Evolutionary conservation across 2,329 filamentous ascomycete genomes (phyloP).

Genomic region (Zymoseptoria pseudotritici): DNA sequence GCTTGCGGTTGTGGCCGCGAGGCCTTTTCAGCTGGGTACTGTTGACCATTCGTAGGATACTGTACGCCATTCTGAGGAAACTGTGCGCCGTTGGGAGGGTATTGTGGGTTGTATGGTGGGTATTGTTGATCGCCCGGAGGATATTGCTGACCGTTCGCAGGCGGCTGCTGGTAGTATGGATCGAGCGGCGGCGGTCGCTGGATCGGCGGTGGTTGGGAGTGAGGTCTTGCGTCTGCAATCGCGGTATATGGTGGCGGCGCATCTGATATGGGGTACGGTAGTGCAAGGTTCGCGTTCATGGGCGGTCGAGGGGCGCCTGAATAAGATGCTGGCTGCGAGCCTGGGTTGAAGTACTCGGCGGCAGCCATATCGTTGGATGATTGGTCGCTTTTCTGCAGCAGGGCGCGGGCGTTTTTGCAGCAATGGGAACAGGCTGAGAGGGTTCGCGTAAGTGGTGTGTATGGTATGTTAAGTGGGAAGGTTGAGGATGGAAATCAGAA

Average conservation of each 20-base stretch:
- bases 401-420: neutral
- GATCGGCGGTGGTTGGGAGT: constrained; percentile 24
- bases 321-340: constrained; percentile 4
- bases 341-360: constrained; percentile 23
- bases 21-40: constrained; percentile 8
- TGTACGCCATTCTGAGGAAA: neutral
- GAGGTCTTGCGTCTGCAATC: constrained; percentile 19
- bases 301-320: constrained; percentile 1
- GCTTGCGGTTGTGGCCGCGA: constrained; percentile 2
- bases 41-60: constrained; percentile 6
- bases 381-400: neutral
- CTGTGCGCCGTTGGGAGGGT: neutral
- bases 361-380: constrained; percentile 18
- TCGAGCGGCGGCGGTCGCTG: constrained; percentile 12
- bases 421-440: neutral
- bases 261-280: constrained; percentile 26
- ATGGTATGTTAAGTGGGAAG: neutral
- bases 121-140: neutral
- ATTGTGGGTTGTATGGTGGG: neutral
- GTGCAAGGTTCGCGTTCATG: constrained; percentile 10
- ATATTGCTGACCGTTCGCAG: constrained; percentile 9
- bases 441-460: neutral
- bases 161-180: constrained; percentile 16
- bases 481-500: neutral
- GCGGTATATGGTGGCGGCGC: constrained; percentile 24